A percentile compares a stretch with the other conserved stretches of the same genome.
Conservation (phyloP, 2,329 filamentous ascomycete species). For the Cladosporium colombiae region DNA sequence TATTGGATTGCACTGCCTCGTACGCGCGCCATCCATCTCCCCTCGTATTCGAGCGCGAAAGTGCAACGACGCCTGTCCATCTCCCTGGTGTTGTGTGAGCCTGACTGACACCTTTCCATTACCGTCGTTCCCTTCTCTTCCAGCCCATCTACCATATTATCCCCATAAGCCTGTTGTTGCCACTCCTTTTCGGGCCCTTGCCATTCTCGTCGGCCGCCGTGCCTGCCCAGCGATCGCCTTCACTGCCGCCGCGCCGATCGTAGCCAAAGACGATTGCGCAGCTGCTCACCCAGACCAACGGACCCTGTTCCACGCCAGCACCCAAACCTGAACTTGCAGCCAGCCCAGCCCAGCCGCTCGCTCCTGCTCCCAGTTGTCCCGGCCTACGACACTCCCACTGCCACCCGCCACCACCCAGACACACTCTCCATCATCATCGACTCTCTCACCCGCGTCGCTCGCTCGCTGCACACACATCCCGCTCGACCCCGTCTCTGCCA, state of each 20-base stretch:
- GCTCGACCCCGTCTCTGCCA: not conserved
- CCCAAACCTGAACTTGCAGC: constrained; percentile 13
- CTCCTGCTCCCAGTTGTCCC: constrained; percentile 14
- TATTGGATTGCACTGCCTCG: constrained; percentile 10
- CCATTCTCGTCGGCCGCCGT: not conserved
- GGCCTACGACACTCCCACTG: not conserved
- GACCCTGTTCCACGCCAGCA: constrained; percentile 6
- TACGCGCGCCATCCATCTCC: constrained; percentile 4
- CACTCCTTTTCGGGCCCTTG: not conserved
- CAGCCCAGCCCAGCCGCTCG: constrained; percentile 3
- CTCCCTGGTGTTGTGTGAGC: not conserved
- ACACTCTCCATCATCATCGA: constrained; percentile 10
- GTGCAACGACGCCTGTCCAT: not conserved
- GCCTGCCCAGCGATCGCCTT: not conserved
- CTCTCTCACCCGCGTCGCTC: constrained; percentile 11
- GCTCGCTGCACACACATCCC: constrained; percentile 11
- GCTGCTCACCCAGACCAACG: constrained; percentile 1
- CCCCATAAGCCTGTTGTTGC: not conserved
- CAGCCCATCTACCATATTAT: not conserved
- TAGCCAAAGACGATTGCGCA: constrained; percentile 10
- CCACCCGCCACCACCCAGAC: constrained; percentile 4
- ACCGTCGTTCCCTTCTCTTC: not conserved
- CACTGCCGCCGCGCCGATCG: constrained; percentile 16
- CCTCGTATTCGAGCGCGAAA: constrained; percentile 3
- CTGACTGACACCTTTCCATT: not conserved